Evolutionary conservation across 345 rosid species (phyloP), one percentile per base, ranked within the genome.

Genomic region (Mangifera indica): DNA sequence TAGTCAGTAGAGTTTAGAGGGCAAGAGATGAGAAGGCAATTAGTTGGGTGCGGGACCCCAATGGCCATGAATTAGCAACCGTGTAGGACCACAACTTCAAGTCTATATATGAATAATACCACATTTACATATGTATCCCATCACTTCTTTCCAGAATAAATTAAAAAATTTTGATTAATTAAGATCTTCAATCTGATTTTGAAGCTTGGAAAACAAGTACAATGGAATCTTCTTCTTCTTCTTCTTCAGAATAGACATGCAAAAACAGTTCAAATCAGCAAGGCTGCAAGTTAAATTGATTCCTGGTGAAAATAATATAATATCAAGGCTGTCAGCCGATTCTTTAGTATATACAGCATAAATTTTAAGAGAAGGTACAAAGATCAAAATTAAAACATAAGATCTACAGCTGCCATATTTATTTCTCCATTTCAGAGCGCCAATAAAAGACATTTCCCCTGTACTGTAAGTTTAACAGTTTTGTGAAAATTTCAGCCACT

Each of bases 41-140:
- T 56, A 81, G 79, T 72, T 84, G 83, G 72, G 66, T 55, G 81
- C 66, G 83, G n/a, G 81, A 55, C 82, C 87, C 24, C 7, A 9
- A 14, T 48, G 52, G 52, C 17, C 11, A 3, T 56, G 18, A 17
- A n/a, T 26, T 55, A 45, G 66, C 22, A 44, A 76, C 55, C 65
- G n/a, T 49, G 68, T 32, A 53, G 83, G 78, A 57, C 81, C 83
- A 80, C 78, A 24, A 46, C 20, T 25, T 21, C 40, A 65, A 40
- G 0, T 40, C 46, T n/a, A n/a, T n/a, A n/a, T n/a, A n/a, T n/a
- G n/a, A n/a, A n/a, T n/a, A n/a, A n/a, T n/a, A n/a, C n/a, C n/a
- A n/a, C n/a, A n/a, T n/a, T n/a, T n/a, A 25, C 7, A 9, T 25
- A 22, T n/a, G 4, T 58, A 13, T 44, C 48, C 46, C 17, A 59